Base-by-base conservation (phyloP, 495 filamentous ascomycete species). In the Talaromyces liani region DNA sequence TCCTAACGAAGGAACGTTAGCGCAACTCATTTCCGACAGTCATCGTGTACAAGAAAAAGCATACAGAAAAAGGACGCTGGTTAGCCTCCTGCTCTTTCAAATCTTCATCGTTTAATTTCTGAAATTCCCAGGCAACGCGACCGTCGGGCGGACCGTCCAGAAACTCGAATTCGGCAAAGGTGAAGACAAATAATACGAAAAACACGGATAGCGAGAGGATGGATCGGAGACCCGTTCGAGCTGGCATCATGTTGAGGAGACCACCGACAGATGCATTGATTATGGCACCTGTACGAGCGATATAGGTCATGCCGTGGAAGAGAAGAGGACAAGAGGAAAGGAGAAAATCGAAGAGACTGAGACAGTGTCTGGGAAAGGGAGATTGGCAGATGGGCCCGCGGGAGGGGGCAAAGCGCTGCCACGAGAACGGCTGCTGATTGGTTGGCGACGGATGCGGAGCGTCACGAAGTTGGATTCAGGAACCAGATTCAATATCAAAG, bases 201-300 rank as follows among this genome's bases (percentile, higher is more conserved):
- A 62, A 62, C 41, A 54, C 45, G n/a, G 47, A 29, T 20, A 62
- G 45, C 60, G 60, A 62, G 45, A 62, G 60, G 16, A 62, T 25
- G 39, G 60, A 62, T 27, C 60, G 60, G 60, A 31, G 45, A 62
- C 45, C 60, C 45, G 60, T 62, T 31, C 60, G 45, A 53, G 27
- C 22, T 29, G 60, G 31, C 60, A 54, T 53, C 39, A 34, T 62
- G 14, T 20, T 62, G 60, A 49, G 20, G 27, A 62, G 45, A 54
- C 41, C 60, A 34, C 60, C 6, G 60, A 53, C 39, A 53, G 41
- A 54, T 62, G 60, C 60, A 62, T 62, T 54, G 45, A 62, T 33
- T 8, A 62, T 2, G 29, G 25, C 25, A 34, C 45, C 60, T 25
- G 20, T 33, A 41, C 41, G 60, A 62, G 60, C 45, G n/a, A 54